Evolutionary conservation across 2,329 filamentous ascomycete species (phyloP).

Genomic region (Colletotrichum salicis): DNA sequence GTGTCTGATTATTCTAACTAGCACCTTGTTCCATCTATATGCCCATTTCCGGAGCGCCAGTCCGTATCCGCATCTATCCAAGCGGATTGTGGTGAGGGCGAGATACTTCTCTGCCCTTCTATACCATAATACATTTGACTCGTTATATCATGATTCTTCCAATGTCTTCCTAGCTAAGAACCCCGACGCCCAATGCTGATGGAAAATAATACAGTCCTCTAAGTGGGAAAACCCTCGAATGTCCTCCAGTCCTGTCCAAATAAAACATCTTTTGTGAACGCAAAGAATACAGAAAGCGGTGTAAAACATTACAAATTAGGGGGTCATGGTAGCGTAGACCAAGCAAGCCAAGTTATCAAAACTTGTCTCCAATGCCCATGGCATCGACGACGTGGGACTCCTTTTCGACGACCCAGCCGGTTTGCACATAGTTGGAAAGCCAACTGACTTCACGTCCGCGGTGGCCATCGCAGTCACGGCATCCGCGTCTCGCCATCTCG

Average conservation of each 20-base stretch:
- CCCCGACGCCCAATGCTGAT: slow-evolving; percentile 30
- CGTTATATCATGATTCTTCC: slow-evolving; percentile 29
- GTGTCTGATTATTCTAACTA: slow-evolving; percentile 31
- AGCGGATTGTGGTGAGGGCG: slow-evolving; percentile 8
- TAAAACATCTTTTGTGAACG: slow-evolving; percentile 12
- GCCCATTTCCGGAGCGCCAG: slow-evolving; percentile 13
- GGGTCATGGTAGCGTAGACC: background rate
- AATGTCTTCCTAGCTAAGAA: slow-evolving; percentile 11
- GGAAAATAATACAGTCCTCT: slow-evolving; percentile 2
- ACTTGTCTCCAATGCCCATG: slow-evolving; percentile 24
- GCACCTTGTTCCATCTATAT: slow-evolving; percentile 14
- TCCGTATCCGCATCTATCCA: background rate
- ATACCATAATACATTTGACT: slow-evolving; percentile 29
- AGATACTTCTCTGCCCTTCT: slow-evolving; percentile 1
- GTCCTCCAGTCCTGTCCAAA: background rate
- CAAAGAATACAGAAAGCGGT: background rate
- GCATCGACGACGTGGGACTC: slow-evolving; percentile 31
- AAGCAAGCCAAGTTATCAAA: background rate
- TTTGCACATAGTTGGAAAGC: slow-evolving; percentile 39
- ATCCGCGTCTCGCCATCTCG: slow-evolving; percentile 47
- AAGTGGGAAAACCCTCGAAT: background rate
- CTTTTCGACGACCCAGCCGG: slow-evolving; percentile 31
- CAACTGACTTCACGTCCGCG: slow-evolving; percentile 47
- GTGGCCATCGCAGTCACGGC: slow-evolving; percentile 46
- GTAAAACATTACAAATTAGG: background rate